Base-by-base conservation (phyloP, 176 grass and related monocot genomes). In the Carex kokanica region DNA sequence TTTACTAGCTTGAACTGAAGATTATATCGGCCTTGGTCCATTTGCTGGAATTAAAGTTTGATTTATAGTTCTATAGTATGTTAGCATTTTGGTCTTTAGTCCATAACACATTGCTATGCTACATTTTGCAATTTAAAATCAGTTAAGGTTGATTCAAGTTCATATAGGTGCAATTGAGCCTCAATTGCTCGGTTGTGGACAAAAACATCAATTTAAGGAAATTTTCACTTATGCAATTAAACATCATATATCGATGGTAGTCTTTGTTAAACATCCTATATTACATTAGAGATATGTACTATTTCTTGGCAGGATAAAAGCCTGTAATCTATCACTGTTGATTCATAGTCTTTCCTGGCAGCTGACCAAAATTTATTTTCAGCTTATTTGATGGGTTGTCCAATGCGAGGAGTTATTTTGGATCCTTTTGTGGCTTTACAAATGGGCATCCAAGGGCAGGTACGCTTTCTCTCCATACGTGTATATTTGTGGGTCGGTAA, bases 341-440 rank as follows among this genome's bases (percentile, higher is more conserved):
- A 17, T 77, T 31, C 14, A 17, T 53, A 52, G 23, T 74, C 23
- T 53, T 17, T 31, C 25, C 24, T 27, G 15, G 31, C 23, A 29
- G 21, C 18, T 77, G 49, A 55, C 24, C 62, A 31, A 17, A 65
- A 85, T 73, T 20, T 79, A 10, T 84, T 51, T 87, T 23, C 87
- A 98, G 91, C 95, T 63, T 98, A 95, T 88, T 87, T 98, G 78
- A 95, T 95, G 92, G 95, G 92, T 84, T 95, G 92, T 78, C 95
- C 95, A 3, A 90, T 98, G 91, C 86, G 92, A 88, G 95, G 91
- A 73, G 92, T 98, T 80, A 95, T 95, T 86, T 87, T 98, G 80
- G 95, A 98, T 87, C 92, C 95, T 54, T 93, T 95, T 86, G 92
- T 98, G 69, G 95, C 95, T 58, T 83, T 98, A 80, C 89, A 86